These are phyloP conservation scores for Cladosporium sp. DNA, from an alignment of 2,329 filamentous ascomycete genomes.

Conservation along the genomic window DNA sequence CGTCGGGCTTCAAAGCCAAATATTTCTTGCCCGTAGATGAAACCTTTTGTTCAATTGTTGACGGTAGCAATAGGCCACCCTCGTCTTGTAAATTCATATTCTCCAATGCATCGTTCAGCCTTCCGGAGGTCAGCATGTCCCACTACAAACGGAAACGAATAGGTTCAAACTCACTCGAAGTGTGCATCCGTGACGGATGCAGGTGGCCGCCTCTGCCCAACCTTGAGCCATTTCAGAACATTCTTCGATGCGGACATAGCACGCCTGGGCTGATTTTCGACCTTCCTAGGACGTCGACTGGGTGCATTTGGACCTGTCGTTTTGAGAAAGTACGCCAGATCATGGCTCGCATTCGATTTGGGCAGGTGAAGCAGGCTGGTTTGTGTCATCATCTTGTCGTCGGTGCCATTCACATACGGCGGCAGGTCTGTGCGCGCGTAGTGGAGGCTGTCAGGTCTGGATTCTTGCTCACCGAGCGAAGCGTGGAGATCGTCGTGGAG, in stretches of 20 bases:
- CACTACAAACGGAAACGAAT: neutral
- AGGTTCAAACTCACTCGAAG: neutral
- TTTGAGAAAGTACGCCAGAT: conserved; percentile 36
- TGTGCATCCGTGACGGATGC: conserved; percentile 8
- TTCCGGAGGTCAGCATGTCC: neutral
- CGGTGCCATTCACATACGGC: conserved; percentile 20
- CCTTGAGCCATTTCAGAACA: conserved; percentile 30
- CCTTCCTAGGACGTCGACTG: conserved; percentile 26
- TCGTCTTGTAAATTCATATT: conserved; percentile 21
- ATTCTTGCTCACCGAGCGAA: conserved; percentile 5
- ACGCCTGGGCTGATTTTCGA: conserved; percentile 21
- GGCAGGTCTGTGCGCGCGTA: conserved; percentile 25
- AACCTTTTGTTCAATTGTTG: conserved; percentile 30
- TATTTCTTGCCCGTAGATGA: conserved; percentile 30
- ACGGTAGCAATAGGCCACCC: conserved; percentile 26
- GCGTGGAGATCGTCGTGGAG: conserved; percentile 10
- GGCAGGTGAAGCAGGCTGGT: conserved; percentile 27
- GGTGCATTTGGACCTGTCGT: conserved; percentile 34
- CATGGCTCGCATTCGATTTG: conserved; percentile 27
- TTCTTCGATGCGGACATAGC: conserved; percentile 26
- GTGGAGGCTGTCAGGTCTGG: conserved; percentile 19
- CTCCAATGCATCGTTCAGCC: conserved; percentile 2
- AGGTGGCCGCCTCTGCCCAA: conserved; percentile 13
- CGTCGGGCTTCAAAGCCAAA: conserved; percentile 21
- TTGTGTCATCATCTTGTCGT: conserved; percentile 30